Evolutionary conservation across 2,329 filamentous ascomycete species (phyloP), one percentile per base, ranked within the genome.

Genomic region (Catunica adiposa): DNA sequence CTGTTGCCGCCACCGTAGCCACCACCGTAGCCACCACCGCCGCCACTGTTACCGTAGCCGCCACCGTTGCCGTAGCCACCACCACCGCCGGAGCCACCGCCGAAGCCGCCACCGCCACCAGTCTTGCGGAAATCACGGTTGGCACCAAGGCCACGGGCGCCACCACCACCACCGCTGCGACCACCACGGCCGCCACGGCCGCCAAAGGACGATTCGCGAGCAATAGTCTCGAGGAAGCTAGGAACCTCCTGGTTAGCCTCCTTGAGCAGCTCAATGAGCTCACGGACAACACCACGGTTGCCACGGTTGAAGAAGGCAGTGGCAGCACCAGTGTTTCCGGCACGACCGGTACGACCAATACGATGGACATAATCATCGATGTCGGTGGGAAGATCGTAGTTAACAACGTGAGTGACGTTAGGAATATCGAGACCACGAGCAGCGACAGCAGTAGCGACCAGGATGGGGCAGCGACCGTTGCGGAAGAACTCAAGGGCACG

Each of bases 231-330:
- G 59, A 98, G 78, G 80, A 97, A 98, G 51, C 78, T 68, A 31
- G 92, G 92, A 60, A 97, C 80, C 66, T 98, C 92, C 71, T 98
- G 92, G 75, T 98, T 94, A 62, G 92, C 92, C 71, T 98, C 92
- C 78, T 97, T 97, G 62, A 98, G 80, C 26, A 98, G 82, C n/a
- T 98, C 92, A 64, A 98, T 80, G 60, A 98, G 82, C 64, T 97
- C 92, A 62, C 92, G 86, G 61, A 97, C 92, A 63, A 98, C 88
- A 72, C 92, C 92, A 65, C 92, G 88, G 78, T 98, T 98, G 66
- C 90, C 90, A 67, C 92, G 90, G 80, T 98, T 98, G 84, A 98
- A 97, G 79, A 98, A 98, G 57, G 92, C 92, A 63, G 92, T 98
- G 4, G 92, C 87, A 63, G 95, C 83, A 84, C 92, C 92, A 65